Evolutionary conservation across 148 eudicot genomes (phyloP).

Genomic region (Silene conica): DNA sequence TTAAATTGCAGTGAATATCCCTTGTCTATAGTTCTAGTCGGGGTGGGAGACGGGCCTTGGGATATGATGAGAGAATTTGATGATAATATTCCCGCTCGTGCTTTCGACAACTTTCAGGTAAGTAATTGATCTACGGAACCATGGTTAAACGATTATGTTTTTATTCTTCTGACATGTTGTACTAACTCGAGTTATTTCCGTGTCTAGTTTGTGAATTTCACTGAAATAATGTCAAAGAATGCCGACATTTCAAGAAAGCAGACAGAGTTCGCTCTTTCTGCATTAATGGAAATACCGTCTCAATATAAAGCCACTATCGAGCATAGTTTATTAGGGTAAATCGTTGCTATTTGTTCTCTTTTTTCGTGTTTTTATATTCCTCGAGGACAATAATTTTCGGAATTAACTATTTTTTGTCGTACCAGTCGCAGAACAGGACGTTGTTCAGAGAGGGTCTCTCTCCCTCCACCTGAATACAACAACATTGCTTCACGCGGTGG

Average conservation of each 20-base stretch:
- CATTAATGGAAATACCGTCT: constrained; percentile 95
- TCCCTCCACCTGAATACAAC: constrained; percentile 74
- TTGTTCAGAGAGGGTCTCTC: constrained; percentile 61
- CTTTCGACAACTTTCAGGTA: constrained; percentile 97
- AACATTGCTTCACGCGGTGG: constrained; percentile 34
- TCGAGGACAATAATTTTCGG: no score
- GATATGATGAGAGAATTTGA: constrained; percentile 98
- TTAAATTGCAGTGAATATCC: constrained; percentile 68
- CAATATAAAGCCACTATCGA: constrained; percentile 95
- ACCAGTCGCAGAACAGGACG: constrained; percentile 56
- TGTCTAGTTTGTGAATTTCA: constrained; percentile 87
- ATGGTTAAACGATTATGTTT: constrained; percentile 13
- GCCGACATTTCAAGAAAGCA: constrained; percentile 58
- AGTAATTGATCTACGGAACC: constrained; percentile 16
- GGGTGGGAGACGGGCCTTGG: constrained; percentile 99
- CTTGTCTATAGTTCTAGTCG: constrained; percentile 85
- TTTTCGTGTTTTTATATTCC: no score
- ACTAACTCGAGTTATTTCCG: constrained; percentile 5
- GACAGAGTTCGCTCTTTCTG: constrained; percentile 88
- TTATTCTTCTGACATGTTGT: not conserved
- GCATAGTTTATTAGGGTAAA: constrained; percentile 81
- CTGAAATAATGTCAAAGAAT: constrained; percentile 84
- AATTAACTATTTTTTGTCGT: constrained; percentile 4
- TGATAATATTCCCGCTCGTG: constrained; percentile 92
- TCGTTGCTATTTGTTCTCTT: not conserved